Conservation (phyloP, 768 basidiomycete species). For the Cantharellus cinnabarinus region DNA sequence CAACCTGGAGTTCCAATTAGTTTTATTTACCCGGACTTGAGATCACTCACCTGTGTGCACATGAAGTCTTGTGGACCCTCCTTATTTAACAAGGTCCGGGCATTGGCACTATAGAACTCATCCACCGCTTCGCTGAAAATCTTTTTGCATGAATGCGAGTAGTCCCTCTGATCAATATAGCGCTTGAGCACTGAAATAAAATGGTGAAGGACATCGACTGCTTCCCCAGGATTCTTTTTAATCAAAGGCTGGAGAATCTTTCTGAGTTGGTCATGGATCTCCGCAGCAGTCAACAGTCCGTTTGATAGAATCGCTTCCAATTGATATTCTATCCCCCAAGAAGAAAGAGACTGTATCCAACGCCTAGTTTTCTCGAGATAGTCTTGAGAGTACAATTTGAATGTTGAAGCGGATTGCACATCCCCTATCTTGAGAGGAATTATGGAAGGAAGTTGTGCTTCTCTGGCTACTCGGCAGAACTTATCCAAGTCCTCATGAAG, state of each 20-base stretch:
- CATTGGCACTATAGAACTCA: not conserved
- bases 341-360: slow-evolving; percentile 25
- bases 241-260: not conserved
- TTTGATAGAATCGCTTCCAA: slow-evolving; percentile 49
- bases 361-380: slow-evolving; percentile 18
- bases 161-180: not conserved
- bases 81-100: not conserved
- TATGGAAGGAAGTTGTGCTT: slow-evolving; percentile 16
- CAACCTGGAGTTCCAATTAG: not conserved
- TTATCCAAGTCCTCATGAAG: slow-evolving; percentile 29
- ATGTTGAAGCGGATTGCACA: no score
- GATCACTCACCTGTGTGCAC: not conserved
- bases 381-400: no score
- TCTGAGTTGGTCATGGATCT: slow-evolving; percentile 19
- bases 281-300: slow-evolving; percentile 37
- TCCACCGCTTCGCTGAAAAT: not conserved
- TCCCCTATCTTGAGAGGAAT: no score
- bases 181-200: not conserved
- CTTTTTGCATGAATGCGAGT: not conserved
- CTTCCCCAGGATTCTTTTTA: not conserved
- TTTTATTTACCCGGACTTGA: no score
- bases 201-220: not conserved
- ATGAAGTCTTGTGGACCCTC: not conserved
- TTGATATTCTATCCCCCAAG: slow-evolving; percentile 59
- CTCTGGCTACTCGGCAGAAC: slow-evolving; percentile 30